A percentile compares a stretch with the other conserved stretches of the same genome.
These are phyloP conservation scores for Cyberlindnera meyerae DNA, from an alignment of 805 yeast species.

Conservation along the genomic window DNA sequence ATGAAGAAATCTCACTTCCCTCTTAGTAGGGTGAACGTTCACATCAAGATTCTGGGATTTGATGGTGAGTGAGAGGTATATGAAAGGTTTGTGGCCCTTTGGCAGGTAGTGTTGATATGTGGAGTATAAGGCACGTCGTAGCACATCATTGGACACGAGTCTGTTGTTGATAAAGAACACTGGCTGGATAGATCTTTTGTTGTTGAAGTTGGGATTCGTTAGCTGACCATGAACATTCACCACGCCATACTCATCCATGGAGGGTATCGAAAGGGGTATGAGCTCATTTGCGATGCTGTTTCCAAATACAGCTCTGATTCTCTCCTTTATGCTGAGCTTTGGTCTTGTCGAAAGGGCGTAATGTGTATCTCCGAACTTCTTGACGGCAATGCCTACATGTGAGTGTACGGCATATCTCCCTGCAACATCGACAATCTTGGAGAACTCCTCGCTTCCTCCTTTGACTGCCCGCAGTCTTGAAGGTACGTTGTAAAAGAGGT, in stretches of 20 bases:
- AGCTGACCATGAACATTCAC: slow-evolving; percentile 51
- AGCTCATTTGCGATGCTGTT: slow-evolving; percentile 61
- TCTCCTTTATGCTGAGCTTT: slow-evolving; percentile 47
- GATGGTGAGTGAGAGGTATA: slow-evolving; percentile 67
- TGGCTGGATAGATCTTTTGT: slow-evolving; percentile 61
- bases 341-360: slow-evolving; percentile 59
- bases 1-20: slow-evolving; percentile 79
- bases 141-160: slow-evolving; percentile 76
- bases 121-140: slow-evolving; percentile 59
- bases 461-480: slow-evolving; percentile 65
- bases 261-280: slow-evolving; percentile 38
- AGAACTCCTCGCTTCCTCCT: slow-evolving; percentile 67
- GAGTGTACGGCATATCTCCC: slow-evolving; percentile 78
- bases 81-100: slow-evolving; percentile 70
- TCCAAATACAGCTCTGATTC: slow-evolving; percentile 74
- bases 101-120: slow-evolving; percentile 52
- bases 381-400: slow-evolving; percentile 71
- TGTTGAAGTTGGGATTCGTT: slow-evolving; percentile 65
- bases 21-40: slow-evolving; percentile 92
- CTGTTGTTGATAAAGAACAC: slow-evolving; percentile 83
- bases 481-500: slow-evolving; percentile 83
- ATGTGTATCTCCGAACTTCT: slow-evolving; percentile 71
- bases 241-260: slow-evolving; percentile 43
- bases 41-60: slow-evolving; percentile 77
- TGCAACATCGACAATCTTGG: slow-evolving; percentile 73